Conservation (phyloP, 2,329 filamentous ascomycete species). For the Daldinia eschscholtzii region DNA sequence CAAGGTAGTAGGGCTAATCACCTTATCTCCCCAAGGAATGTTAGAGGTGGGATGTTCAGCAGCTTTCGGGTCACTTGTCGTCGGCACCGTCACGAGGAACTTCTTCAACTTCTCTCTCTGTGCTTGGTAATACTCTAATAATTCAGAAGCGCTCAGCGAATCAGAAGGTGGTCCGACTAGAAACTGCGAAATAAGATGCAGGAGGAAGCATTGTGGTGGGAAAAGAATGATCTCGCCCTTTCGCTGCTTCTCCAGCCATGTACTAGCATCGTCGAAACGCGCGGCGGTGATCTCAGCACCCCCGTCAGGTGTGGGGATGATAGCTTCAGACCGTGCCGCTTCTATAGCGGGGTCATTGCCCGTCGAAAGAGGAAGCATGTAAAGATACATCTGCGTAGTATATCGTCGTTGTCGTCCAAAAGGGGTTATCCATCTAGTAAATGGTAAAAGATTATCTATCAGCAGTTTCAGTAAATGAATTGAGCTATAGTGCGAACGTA, state of each 20-base stretch:
- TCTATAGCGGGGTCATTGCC: constrained; percentile 48
- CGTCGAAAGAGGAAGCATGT: constrained; percentile 76
- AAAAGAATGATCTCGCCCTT: constrained; percentile 82
- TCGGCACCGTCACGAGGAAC: constrained; percentile 64
- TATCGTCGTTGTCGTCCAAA: constrained; percentile 79
- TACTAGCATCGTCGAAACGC: constrained; percentile 76
- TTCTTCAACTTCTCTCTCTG: constrained; percentile 66
- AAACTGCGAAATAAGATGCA: constrained; percentile 69
- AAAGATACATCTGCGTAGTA: constrained; percentile 97
- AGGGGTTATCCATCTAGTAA: constrained; percentile 94
- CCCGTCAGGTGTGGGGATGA: constrained; percentile 79
- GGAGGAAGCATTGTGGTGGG: constrained; percentile 87
- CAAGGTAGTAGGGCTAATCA: constrained; percentile 68
- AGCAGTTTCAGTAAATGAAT: not conserved
- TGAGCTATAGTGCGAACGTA: not conserved
- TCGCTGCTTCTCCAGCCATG: constrained; percentile 76
- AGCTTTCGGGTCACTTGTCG: constrained; percentile 57
- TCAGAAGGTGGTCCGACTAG: constrained; percentile 56
- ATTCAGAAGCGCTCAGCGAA: constrained; percentile 43
- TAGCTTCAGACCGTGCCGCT: constrained; percentile 62
- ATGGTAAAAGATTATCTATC: constrained; percentile 77
- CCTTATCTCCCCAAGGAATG: constrained; percentile 71
- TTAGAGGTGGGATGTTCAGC: constrained; percentile 57
- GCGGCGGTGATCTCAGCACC: constrained; percentile 77
- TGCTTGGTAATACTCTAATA: constrained; percentile 55